These are phyloP conservation scores for Flaveria bidentis DNA, from an alignment of 129 eudicot genomes.

Conservation along the genomic window DNA sequence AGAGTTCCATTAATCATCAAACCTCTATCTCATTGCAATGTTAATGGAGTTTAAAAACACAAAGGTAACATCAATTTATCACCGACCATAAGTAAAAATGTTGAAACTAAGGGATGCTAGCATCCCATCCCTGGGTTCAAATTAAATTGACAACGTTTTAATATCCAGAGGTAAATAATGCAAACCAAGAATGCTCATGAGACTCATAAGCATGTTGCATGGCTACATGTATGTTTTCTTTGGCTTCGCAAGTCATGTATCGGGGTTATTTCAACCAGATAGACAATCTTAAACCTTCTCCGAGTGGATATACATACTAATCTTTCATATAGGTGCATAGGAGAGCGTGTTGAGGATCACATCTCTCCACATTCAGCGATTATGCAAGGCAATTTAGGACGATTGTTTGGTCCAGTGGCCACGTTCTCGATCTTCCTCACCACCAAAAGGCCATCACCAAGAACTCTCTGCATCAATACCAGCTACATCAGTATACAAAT, in stretches of 20 bases:
- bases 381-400: slow-evolving; percentile 78
- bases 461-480: slow-evolving; percentile 69
- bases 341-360: slow-evolving; percentile 32
- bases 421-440: slow-evolving; percentile 90
- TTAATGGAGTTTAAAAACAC: not conserved
- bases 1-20: no score
- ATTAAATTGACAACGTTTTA: not conserved
- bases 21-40: no score
- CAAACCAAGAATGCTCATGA: not conserved
- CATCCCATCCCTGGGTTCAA: not conserved
- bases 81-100: not conserved
- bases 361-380: slow-evolving; percentile 96
- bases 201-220: not conserved
- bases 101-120: not conserved
- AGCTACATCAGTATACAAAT: slow-evolving; percentile 12
- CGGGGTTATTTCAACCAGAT: not conserved
- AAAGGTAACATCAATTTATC: not conserved
- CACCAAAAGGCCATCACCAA: slow-evolving; percentile 92
- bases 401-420: slow-evolving; percentile 81
- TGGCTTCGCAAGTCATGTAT: not conserved
- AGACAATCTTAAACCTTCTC: not conserved
- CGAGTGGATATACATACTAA: not conserved
- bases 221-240: not conserved
- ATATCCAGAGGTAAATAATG: not conserved
- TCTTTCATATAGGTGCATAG: slow-evolving; percentile 2